Evolutionary conservation across 306 rosid species (phyloP).

Genomic region (Cicer yamashitae): DNA sequence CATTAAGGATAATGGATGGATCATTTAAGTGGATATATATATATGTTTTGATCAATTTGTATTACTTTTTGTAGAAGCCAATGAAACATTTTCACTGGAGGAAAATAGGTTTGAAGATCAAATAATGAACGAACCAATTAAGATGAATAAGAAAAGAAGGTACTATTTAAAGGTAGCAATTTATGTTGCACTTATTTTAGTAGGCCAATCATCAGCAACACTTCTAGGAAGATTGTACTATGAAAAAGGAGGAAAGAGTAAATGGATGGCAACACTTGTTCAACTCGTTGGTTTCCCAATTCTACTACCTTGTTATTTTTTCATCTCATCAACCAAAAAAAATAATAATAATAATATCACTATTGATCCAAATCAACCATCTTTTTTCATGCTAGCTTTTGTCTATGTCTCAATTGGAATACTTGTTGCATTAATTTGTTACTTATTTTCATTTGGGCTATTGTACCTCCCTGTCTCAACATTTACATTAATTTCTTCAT

Average conservation of each 20-base stretch:
- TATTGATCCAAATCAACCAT: constrained; percentile 32
- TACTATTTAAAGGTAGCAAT: constrained; percentile 33
- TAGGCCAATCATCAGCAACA: constrained; percentile 40
- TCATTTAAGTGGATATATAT: not conserved
- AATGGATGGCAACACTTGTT: constrained; percentile 48
- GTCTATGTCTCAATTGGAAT: constrained; percentile 47
- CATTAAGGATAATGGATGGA: too few relatives aligned
- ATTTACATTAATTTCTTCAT: constrained; percentile 37
- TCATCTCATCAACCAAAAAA: constrained; percentile 28
- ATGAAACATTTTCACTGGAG: constrained; percentile 27
- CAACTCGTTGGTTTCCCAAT: constrained; percentile 45
- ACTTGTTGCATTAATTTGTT: constrained; percentile 31
- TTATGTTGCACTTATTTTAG: constrained; percentile 32
- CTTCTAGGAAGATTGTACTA: constrained; percentile 49
- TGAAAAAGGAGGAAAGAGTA: constrained; percentile 49
- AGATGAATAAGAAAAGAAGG: not conserved
- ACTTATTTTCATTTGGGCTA: constrained; percentile 43
- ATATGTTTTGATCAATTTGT: not conserved
- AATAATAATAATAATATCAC: constrained; percentile 1
- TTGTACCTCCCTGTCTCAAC: constrained; percentile 48
- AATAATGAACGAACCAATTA: not conserved
- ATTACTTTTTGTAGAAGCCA: constrained; percentile 13
- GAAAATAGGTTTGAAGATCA: not conserved
- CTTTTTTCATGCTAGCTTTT: constrained; percentile 31
- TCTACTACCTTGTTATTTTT: constrained; percentile 40